Conservation (phyloP, 2,329 filamentous ascomycete genomes). For the Aschersonia sp. region DNA sequence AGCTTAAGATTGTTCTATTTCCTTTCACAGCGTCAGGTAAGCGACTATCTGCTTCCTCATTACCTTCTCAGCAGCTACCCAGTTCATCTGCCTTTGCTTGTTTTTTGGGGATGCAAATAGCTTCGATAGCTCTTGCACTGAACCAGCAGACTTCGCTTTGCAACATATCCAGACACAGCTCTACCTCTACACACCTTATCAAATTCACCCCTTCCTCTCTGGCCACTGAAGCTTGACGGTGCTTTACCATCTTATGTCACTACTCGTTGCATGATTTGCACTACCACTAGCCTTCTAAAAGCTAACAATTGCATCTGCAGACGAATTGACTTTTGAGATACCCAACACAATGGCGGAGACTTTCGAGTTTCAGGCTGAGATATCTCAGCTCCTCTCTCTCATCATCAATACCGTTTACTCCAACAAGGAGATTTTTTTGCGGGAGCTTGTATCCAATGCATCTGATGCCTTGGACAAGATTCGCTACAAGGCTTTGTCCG, state of each 20-base stretch:
- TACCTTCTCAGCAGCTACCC: background rate
- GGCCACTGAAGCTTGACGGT: too few species aligned
- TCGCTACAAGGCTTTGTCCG: constrained; percentile 93
- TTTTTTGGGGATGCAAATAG: too few species aligned
- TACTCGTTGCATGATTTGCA: too few species aligned
- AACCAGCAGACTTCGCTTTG: too few species aligned
- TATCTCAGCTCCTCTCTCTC: constrained; percentile 97
- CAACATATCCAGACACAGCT: too few species aligned
- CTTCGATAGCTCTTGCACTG: too few species aligned
- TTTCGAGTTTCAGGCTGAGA: constrained; percentile 99
- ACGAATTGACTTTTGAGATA: constrained; percentile 18
- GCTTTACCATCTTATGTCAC: too few species aligned
- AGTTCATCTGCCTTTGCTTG: background rate
- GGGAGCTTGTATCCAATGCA: constrained; percentile 96
- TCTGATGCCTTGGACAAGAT: constrained; percentile 99
- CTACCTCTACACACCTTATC: too few species aligned
- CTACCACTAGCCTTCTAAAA: too few species aligned
- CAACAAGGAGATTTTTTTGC: constrained; percentile 99
- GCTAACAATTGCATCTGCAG: background rate
- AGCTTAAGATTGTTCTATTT: constrained; percentile 1
- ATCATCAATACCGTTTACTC: constrained; percentile 99
- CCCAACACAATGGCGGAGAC: constrained; percentile 75
- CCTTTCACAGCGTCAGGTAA: constrained; percentile 10
- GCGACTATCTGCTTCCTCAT: constrained; percentile 1
- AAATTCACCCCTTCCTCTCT: too few species aligned